phyloP scores from a whole-genome alignment of 495 filamentous ascomycete species.

The Lasiosphaeris hirsuta region DNA sequence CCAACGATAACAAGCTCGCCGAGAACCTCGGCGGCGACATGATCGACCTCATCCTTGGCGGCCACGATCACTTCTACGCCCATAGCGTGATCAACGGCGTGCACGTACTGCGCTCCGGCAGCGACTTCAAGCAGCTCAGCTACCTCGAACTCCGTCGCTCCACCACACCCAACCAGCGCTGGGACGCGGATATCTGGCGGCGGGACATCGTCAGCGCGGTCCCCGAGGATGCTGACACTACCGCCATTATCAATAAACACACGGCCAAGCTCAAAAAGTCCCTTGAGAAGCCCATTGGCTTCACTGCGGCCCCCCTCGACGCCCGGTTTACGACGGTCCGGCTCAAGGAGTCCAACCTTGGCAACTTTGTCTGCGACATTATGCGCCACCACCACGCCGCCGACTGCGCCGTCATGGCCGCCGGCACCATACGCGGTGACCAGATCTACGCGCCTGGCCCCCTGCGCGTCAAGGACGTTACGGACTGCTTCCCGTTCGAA shows the following conservation, averaged over 20 bases:
- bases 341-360: slow-evolving; percentile 72
- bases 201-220: slow-evolving; percentile 67
- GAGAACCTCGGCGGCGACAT: slow-evolving; percentile 57
- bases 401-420: slow-evolving; percentile 81
- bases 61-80: slow-evolving; percentile 85
- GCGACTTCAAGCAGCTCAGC: slow-evolving; percentile 86
- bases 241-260: slow-evolving; percentile 59
- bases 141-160: slow-evolving; percentile 73
- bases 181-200: slow-evolving; percentile 75
- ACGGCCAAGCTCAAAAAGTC: slow-evolving; percentile 69
- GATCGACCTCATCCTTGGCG: slow-evolving; percentile 82
- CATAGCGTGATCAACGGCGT: slow-evolving; percentile 72
- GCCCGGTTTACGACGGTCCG: slow-evolving; percentile 82
- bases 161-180: slow-evolving; percentile 40
- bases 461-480: slow-evolving; percentile 70
- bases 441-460: slow-evolving; percentile 82
- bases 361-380: slow-evolving; percentile 86
- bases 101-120: slow-evolving; percentile 78
- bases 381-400: slow-evolving; percentile 78
- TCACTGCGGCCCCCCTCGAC: slow-evolving; percentile 74
- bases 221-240: slow-evolving; percentile 54
- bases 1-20: slow-evolving; percentile 80
- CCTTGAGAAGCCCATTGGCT: slow-evolving; percentile 79
- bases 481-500: slow-evolving; percentile 85
- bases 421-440: slow-evolving; percentile 86